Evolutionary conservation across 1,284 basidiomycete species (phyloP).

Genomic region (Melampsora larici-populina): DNA sequence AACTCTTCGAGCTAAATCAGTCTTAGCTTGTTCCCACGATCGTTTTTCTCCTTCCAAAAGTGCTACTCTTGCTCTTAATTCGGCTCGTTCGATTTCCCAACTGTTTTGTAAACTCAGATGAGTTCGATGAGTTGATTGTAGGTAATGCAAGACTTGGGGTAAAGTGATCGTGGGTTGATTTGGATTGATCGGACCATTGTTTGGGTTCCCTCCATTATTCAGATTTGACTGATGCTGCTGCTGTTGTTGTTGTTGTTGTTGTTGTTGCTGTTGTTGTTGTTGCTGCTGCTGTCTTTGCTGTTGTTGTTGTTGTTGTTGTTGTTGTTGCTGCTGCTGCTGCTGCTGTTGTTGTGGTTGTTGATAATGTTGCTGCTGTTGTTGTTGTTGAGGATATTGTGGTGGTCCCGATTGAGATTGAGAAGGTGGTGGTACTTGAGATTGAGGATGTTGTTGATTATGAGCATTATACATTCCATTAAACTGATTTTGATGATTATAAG

Average conservation of each 20-base stretch:
- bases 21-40: slow-evolving; percentile 93
- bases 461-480: not conserved
- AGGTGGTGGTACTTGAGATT: slow-evolving; percentile 1
- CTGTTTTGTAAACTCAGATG: slow-evolving; percentile 92
- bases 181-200: slow-evolving; percentile 34
- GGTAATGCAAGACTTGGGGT: slow-evolving; percentile 89
- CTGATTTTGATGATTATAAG: not conserved
- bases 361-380: slow-evolving; percentile 21
- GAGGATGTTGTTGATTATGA: not conserved
- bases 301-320: slow-evolving; percentile 55
- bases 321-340: slow-evolving; percentile 18
- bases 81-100: slow-evolving; percentile 99
- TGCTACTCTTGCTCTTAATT: slow-evolving; percentile 98
- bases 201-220: slow-evolving; percentile 65
- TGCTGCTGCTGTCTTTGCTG: slow-evolving; percentile 59
- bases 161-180: slow-evolving; percentile 70
- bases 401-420: not conserved
- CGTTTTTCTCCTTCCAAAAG: slow-evolving; percentile 91
- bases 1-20: slow-evolving; percentile 89
- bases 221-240: slow-evolving; percentile 64
- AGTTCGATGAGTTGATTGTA: slow-evolving; percentile 95
- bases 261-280: slow-evolving; percentile 60
- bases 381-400: not conserved
- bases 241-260: slow-evolving; percentile 37
- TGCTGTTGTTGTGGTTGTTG: slow-evolving; percentile 22